phyloP scores from a whole-genome alignment of 495 filamentous ascomycete species.

The Corynascus novoguineensis region DNA sequence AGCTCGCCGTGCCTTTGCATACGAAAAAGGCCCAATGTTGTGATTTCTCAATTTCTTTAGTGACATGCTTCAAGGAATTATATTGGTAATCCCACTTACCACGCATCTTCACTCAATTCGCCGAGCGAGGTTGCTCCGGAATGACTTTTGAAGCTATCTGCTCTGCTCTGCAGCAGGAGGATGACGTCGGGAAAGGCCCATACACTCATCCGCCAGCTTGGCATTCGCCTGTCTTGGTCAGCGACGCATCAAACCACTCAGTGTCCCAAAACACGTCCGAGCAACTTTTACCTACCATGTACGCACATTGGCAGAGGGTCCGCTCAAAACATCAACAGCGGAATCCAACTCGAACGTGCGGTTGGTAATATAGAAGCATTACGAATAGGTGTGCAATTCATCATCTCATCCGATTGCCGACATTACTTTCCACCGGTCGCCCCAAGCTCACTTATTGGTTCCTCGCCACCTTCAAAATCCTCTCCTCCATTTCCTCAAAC shows the following conservation, averaged over 20 bases:
- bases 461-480: constrained; percentile 53
- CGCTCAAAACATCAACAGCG: no score
- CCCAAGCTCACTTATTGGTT: constrained; percentile 22
- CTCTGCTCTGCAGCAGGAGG: background rate
- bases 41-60: background rate
- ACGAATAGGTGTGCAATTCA: no score
- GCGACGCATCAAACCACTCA: no score
- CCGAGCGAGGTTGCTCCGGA: background rate
- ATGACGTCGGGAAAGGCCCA: background rate
- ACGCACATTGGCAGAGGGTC: no score
- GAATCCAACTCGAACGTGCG: no score
- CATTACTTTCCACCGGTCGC: background rate
- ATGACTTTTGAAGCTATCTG: background rate
- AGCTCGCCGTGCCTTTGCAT: background rate
- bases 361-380: no score
- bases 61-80: background rate
- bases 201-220: background rate
- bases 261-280: no score
- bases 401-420: background rate
- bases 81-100: background rate
- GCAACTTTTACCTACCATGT: no score
- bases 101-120: background rate
- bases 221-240: background rate
- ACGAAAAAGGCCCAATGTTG: background rate
- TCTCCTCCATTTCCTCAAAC: constrained; percentile 73